Evolutionary conservation across 2,329 filamentous ascomycete genomes (phyloP), one percentile per base, ranked within the genome.

Genomic region (Calonectria hawksworthii): DNA sequence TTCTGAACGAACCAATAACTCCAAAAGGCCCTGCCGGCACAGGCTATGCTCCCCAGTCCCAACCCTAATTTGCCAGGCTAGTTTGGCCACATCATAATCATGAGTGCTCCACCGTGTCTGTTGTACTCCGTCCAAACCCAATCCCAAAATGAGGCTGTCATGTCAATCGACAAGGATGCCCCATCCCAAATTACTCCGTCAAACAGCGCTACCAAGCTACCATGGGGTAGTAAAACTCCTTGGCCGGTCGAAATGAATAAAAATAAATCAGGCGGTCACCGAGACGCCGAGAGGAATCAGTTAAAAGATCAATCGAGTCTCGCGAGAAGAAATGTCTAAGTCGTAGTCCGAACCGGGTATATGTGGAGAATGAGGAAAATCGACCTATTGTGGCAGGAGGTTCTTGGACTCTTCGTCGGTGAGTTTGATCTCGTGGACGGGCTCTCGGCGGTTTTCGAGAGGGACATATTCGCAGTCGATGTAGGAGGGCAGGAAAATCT

Each of bases 401-500:
- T 89, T 88, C 79, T 91, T 91, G 71, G 92, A 89, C 86, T 96
- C 94, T 84, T 96, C 94, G 76, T 96, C 94, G 79, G 90, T 95
- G 72, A 96, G 88, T 72, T 91, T 87, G 78, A 96, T 96, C 82
- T 96, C 94, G 85, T 94, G 89, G 65, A 96, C 93, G 1, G 94
- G 94, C 78, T 96, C 94, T 81, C 93, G 93, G 78, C 92, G 92
- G 83, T 93, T 92, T 84, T 96, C 94, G 81, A 96, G 90, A 52
- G 94, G 93, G 47, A 92, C 90, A 82, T 94, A 94, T 79, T 95
- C 93, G 87, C 91, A 92, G 84, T 95, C 93, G 80, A 94, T 87
- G 83, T 95, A 95, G 10, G 93, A 95, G 1, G 94, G 94, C 2
- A 96, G 90, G 86, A 96, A 96, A 84, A 96, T 94, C 83, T 96